Evolutionary conservation across 768 basidiomycete species (phyloP).

Genomic region (Favolaschia claudopus): DNA sequence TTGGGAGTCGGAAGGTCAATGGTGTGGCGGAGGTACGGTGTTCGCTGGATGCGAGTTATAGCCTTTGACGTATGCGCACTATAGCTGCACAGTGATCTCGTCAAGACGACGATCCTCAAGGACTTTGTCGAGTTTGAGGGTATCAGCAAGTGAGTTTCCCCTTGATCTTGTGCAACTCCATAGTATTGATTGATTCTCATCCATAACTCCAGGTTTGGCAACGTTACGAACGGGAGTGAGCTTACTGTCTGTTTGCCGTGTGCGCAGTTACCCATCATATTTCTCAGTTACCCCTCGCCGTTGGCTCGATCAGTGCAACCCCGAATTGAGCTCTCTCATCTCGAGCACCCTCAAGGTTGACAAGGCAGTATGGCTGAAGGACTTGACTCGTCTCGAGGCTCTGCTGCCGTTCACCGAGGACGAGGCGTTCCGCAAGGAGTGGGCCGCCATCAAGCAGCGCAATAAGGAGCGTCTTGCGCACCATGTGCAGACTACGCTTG

Average conservation of each 20-base stretch:
- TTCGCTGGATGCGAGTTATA: neutral
- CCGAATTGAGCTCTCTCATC: constrained; percentile 84
- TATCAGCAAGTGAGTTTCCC: constrained; percentile 69
- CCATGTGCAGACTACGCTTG: constrained; percentile 74
- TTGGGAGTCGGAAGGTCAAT: constrained; percentile 89
- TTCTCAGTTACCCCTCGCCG: constrained; percentile 84
- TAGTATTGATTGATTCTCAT: constrained; percentile 22
- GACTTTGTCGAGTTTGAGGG: constrained; percentile 97
- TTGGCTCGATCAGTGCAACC: constrained; percentile 97
- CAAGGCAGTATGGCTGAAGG: constrained; percentile 85
- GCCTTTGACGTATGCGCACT: too few species aligned
- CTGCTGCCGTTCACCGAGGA: constrained; percentile 78
- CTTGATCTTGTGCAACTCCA: neutral
- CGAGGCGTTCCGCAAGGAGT: constrained; percentile 76
- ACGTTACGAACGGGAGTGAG: constrained; percentile 93
- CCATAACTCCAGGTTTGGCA: constrained; percentile 62
- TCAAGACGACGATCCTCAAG: constrained; percentile 82
- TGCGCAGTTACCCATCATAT: neutral
- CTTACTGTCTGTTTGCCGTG: neutral
- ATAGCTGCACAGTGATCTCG: constrained; percentile 85
- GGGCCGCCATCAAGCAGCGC: constrained; percentile 84
- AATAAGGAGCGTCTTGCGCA: constrained; percentile 92
- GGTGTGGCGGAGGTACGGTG: constrained; percentile 86
- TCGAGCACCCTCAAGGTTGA: constrained; percentile 79
- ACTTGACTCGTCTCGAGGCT: constrained; percentile 80